Evolutionary conservation across 441 rosid genomes (phyloP).

Genomic region (Arabidopsis lyrata): DNA sequence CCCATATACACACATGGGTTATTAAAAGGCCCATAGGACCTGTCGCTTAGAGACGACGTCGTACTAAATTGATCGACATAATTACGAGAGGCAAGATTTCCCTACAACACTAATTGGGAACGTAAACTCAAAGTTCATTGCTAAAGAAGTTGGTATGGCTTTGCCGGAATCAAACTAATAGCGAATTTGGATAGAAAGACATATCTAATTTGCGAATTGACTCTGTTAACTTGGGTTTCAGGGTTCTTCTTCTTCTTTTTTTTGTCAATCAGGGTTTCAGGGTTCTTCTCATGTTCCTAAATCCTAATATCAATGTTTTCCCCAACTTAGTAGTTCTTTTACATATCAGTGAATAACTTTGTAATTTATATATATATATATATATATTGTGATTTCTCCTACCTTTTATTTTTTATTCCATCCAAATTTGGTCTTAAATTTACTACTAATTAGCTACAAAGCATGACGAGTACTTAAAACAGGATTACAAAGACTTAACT

Average conservation of each 20-base stretch:
- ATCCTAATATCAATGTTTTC: slow-evolving; percentile 2
- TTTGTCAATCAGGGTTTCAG: no score
- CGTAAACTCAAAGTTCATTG: background rate
- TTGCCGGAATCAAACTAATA: background rate
- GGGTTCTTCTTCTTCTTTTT: background rate
- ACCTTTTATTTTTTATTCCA: slow-evolving; percentile 21
- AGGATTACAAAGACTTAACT: slow-evolving; percentile 31
- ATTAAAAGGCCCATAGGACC: background rate
- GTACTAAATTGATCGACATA: background rate
- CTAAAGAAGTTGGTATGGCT: background rate
- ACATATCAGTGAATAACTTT: slow-evolving; percentile 4
- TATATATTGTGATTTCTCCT: slow-evolving; percentile 1
- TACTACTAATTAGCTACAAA: slow-evolving; percentile 37
- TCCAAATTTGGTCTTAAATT: slow-evolving; percentile 39
- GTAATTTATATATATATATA: background rate
- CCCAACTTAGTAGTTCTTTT: background rate
- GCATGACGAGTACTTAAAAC: slow-evolving; percentile 25
- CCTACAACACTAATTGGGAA: background rate
- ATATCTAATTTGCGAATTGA: background rate
- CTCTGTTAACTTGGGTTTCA: background rate
- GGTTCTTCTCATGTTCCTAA: slow-evolving; percentile 2
- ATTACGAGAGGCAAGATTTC: background rate
- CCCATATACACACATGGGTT: background rate
- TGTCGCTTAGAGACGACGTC: background rate
- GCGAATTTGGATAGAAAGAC: background rate